A percentile compares a stretch with the other conserved stretches of the same genome.
Evolutionary conservation across 805 yeast genomes (phyloP).

Genomic region (Cyberlindnera galapagoensis): DNA sequence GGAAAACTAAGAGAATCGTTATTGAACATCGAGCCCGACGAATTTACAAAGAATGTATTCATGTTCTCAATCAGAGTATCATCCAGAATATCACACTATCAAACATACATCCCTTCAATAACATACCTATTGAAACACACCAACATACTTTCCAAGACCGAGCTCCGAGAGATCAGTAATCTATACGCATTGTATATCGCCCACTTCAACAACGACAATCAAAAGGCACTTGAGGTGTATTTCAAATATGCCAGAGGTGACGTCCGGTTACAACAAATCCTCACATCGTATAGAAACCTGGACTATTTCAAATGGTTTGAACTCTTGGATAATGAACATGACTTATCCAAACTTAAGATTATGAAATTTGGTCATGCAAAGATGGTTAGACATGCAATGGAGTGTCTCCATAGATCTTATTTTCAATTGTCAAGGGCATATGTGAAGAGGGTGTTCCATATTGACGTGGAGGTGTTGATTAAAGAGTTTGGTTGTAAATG

Average conservation of each 20-base stretch:
- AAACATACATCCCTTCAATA: slow-evolving; percentile 52
- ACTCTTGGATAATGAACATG: slow-evolving; percentile 17
- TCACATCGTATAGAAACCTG: slow-evolving; percentile 26
- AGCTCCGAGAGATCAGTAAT: slow-evolving; percentile 34
- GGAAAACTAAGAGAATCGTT: slow-evolving; percentile 55
- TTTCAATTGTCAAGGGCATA: slow-evolving; percentile 25
- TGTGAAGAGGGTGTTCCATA: slow-evolving; percentile 10
- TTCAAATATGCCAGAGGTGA: slow-evolving; percentile 27
- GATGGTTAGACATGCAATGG: slow-evolving; percentile 29
- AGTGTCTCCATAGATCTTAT: slow-evolving; percentile 32
- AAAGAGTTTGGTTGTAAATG: slow-evolving; percentile 10
- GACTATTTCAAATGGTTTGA: slow-evolving; percentile 30
- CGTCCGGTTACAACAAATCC: slow-evolving; percentile 28
- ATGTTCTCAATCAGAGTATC: slow-evolving; percentile 44
- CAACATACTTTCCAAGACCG: slow-evolving; percentile 24
- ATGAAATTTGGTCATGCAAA: slow-evolving; percentile 37
- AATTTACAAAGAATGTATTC: slow-evolving; percentile 41
- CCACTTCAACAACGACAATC: slow-evolving; percentile 20
- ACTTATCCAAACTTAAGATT: slow-evolving; percentile 18
- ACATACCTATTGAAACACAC: slow-evolving; percentile 24
- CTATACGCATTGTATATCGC: slow-evolving; percentile 38
- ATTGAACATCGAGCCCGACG: slow-evolving; percentile 30
- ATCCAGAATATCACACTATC: slow-evolving; percentile 43
- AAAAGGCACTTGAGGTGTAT: slow-evolving; percentile 13
- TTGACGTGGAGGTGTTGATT: slow-evolving; percentile 4